Evolutionary conservation across 257 asterid species (phyloP).

Genomic region (Asclepias syriaca): DNA sequence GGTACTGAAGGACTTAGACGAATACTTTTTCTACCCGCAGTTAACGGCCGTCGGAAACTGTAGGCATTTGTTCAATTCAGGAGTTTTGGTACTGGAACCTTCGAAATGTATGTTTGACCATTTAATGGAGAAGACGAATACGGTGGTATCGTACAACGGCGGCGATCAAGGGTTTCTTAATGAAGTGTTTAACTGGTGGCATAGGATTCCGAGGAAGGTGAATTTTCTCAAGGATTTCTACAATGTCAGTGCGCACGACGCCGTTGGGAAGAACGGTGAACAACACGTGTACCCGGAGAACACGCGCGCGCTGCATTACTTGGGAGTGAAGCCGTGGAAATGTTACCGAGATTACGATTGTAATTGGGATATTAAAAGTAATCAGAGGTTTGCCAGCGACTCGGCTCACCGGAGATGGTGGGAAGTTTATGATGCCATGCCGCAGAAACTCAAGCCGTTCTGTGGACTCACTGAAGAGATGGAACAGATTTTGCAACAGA

Average conservation of each 20-base stretch:
- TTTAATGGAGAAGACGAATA: constrained; percentile 41
- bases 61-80: constrained; percentile 59
- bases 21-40: constrained; percentile 47
- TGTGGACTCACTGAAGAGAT: constrained; percentile 42
- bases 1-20: constrained; percentile 41
- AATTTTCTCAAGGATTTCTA: constrained; percentile 45
- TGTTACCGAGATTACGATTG: constrained; percentile 72
- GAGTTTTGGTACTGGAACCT: constrained; percentile 69
- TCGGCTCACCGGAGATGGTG: constrained; percentile 61
- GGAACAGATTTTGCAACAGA: constrained; percentile 25
- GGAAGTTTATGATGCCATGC: constrained; percentile 46
- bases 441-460: constrained; percentile 29
- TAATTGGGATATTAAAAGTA: constrained; percentile 47
- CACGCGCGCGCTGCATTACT: constrained; percentile 43
- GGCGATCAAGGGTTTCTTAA: constrained; percentile 82
- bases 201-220: constrained; percentile 41
- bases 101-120: constrained; percentile 46
- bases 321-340: constrained; percentile 80
- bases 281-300: constrained; percentile 16
- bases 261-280: neutral
- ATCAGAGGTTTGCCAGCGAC: constrained; percentile 53
- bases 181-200: constrained; percentile 82
- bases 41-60: constrained; percentile 42
- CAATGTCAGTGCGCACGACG: neutral
- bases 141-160: constrained; percentile 55